Conservation (phyloP, 495 filamentous ascomycete species). For the Aspergillus coremiiformis region DNA sequence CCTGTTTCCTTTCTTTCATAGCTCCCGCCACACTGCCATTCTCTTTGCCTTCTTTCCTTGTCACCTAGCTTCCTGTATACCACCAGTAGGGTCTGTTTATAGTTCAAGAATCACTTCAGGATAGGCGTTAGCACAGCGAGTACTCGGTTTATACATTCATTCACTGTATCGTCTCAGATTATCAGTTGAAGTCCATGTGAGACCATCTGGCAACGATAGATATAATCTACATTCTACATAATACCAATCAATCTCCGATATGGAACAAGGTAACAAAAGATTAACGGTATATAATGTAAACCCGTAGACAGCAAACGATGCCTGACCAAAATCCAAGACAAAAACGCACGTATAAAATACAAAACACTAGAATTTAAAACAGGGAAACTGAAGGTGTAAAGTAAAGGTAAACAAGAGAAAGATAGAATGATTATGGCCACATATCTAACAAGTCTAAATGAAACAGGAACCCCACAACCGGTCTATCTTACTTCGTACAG, state of each 20-base stretch:
- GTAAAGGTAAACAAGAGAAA: conserved; percentile 5
- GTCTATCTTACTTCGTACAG: conserved; percentile 20
- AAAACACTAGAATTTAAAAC: not conserved
- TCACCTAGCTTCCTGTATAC: not conserved
- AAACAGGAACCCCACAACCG: conserved; percentile 6
- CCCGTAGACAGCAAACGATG: not conserved
- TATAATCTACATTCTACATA: not conserved
- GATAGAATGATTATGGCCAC: conserved; percentile 14
- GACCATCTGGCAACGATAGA: not conserved
- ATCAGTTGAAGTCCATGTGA: not conserved
- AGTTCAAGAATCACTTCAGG: conserved; percentile 1
- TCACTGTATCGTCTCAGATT: not conserved
- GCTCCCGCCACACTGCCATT: not conserved
- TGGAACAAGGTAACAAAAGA: not conserved
- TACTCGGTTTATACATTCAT: not conserved
- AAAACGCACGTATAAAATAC: not conserved
- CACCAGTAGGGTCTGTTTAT: conserved; percentile 3
- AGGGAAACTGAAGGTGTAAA: not conserved
- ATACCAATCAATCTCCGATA: not conserved
- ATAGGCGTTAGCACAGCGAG: conserved; percentile 10
- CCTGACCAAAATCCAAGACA: not conserved
- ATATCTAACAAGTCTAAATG: conserved; percentile 19
- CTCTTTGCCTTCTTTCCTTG: not conserved
- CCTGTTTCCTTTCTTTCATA: too few species aligned
- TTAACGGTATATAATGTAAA: not conserved